A percentile compares a stretch with the other conserved stretches of the same genome.
Conservation (phyloP, 2,329 filamentous ascomycete genomes). For the Diaporthe vexans region DNA sequence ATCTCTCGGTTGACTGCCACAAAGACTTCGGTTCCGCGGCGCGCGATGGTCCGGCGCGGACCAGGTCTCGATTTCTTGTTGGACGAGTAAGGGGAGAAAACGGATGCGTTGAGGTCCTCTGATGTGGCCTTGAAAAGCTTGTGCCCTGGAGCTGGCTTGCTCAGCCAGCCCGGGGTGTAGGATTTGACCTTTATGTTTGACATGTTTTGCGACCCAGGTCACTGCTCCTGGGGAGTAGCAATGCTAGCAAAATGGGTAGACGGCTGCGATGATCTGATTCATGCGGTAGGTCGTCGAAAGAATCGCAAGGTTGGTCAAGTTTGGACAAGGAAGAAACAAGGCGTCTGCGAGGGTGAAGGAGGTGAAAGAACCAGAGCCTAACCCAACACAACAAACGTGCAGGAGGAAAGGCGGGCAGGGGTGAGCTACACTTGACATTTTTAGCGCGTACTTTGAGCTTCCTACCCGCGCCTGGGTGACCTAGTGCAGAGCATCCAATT, state of each 20-base stretch:
- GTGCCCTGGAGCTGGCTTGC: conserved; percentile 81
- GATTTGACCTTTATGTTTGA: conserved; percentile 78
- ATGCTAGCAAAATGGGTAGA: conserved; percentile 28
- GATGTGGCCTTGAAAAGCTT: conserved; percentile 76
- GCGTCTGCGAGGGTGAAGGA: background rate
- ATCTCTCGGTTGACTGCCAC: conserved; percentile 91
- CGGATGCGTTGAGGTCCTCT: conserved; percentile 50
- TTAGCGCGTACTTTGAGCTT: conserved; percentile 41
- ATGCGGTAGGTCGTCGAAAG: conserved; percentile 17
- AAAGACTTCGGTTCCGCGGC: conserved; percentile 88
- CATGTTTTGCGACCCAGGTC: conserved; percentile 66
- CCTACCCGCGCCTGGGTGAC: conserved; percentile 13
- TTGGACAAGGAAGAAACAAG: background rate
- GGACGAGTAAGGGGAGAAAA: conserved; percentile 53
- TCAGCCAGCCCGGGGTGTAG: conserved; percentile 91
- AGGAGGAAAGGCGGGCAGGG: conserved; percentile 33
- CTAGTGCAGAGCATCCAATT: background rate
- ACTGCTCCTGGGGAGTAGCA: conserved; percentile 27
- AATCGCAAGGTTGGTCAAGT: background rate
- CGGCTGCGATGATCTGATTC: conserved; percentile 12
- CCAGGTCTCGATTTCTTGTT: conserved; percentile 62
- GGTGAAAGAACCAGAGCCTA: background rate
- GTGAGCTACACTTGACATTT: conserved; percentile 37
- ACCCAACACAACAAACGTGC: conserved; percentile 20
- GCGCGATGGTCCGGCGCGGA: conserved; percentile 79